Base-by-base conservation (phyloP, 2,329 filamentous ascomycete genomes). In the Cladobotryum protrusum region DNA sequence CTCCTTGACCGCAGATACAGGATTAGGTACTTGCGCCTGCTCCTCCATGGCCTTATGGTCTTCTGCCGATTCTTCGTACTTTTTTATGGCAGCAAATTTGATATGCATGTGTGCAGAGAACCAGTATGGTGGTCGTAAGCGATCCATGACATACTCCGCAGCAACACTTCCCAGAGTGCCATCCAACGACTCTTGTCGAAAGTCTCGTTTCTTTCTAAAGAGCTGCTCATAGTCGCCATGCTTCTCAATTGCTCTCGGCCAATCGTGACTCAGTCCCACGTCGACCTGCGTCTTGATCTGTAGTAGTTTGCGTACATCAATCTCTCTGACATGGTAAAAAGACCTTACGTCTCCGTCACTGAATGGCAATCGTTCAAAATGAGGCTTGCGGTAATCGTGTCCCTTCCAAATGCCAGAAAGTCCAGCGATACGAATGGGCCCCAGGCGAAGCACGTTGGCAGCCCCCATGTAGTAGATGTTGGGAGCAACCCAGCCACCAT, bases 381-480 rank as follows among this genome's bases (percentile, higher is more conserved):
- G 92, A 9, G 85, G 75, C 65, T 87, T 91, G 54, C 81, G 80
- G 69, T 95, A 99, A 68, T 96, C 86, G 61, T 85, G 86, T 2
- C 84, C 86, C 67, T 96, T 96, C 87, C 89, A 99, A 56, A 99
- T 99, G 5, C 93, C 93, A 47, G 89, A 93, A 65, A 97, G 74
- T 5, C 86, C 92, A 34, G 89, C 88, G 54, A 99, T 95, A 18
- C 93, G 83, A 44, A 99, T 71, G 1, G 88, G 86, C 0, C 92
- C 92, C 32, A 95, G 74, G 15, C 86, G 84, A 37, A 99, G 66
- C 8, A 99, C 85, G 63, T 95, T 96, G 52, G 93, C 89, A 33
- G 90, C 89, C 44, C 93, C 93, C 66, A 97, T 78, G 70, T 96
- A 99, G 74, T 96, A 99, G 56, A 99, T 97, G 58, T 93, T 95